Conservation (phyloP, 2,329 filamentous ascomycete genomes). For the Fusarium piperis region DNA sequence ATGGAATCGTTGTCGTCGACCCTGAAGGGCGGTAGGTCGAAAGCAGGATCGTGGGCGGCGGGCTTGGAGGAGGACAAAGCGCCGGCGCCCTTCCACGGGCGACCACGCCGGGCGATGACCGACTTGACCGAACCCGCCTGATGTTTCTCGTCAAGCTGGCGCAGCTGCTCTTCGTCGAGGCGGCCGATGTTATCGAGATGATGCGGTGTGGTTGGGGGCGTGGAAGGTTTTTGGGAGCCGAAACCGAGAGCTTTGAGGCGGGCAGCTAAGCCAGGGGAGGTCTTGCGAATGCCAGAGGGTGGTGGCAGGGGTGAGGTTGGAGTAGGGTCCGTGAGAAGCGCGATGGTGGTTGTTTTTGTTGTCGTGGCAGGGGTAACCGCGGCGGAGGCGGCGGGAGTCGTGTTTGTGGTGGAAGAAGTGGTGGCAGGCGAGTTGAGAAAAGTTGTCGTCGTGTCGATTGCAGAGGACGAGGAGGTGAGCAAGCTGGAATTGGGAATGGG, state of each 20-base stretch:
- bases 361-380: slow-evolving; percentile 32
- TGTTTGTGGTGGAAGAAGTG: slow-evolving; percentile 16
- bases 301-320: slow-evolving; percentile 40
- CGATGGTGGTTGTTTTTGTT: slow-evolving; percentile 37
- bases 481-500: slow-evolving; percentile 41
- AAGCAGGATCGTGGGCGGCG: slow-evolving; percentile 36
- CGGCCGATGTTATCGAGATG: slow-evolving; percentile 67
- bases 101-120: slow-evolving; percentile 71
- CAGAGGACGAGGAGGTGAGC: slow-evolving; percentile 32
- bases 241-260: slow-evolving; percentile 73
- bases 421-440: slow-evolving; percentile 25
- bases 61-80: slow-evolving; percentile 43
- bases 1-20: slow-evolving; percentile 42
- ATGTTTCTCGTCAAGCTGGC: slow-evolving; percentile 74
- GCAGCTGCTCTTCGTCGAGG: slow-evolving; percentile 75
- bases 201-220: slow-evolving; percentile 38
- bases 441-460: slow-evolving; percentile 36
- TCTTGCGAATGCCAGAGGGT: slow-evolving; percentile 59
- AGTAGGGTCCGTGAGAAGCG: slow-evolving; percentile 31
- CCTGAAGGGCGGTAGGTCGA: slow-evolving; percentile 39
- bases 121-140: slow-evolving; percentile 61
- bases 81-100: slow-evolving; percentile 76
- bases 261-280: slow-evolving; percentile 71
- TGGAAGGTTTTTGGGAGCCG: slow-evolving; percentile 55
- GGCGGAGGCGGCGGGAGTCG: slow-evolving; percentile 33